Percentiles rank a stretch among this genome's conserved stretches.
phyloP scores from a whole-genome alignment of 2,329 filamentous ascomycete genomes.

The Alternaria conjuncta region DNA sequence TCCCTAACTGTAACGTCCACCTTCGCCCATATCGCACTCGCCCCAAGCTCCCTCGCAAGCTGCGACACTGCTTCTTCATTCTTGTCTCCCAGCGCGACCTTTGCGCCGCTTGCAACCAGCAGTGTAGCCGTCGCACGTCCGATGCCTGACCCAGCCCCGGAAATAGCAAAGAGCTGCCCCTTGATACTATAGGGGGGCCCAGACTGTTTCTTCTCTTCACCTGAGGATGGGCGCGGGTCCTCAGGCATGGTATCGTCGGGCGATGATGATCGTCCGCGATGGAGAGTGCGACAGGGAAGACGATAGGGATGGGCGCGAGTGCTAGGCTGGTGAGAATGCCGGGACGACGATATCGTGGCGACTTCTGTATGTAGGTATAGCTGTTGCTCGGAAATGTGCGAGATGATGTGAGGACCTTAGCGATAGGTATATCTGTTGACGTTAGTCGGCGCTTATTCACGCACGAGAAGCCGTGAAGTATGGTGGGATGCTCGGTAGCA shows the following conservation, averaged over 20 bases:
- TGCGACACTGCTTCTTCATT: conserved; percentile 17
- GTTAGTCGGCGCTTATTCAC: neutral
- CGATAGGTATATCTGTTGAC: neutral
- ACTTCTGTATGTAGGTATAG: neutral
- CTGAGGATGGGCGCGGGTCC: neutral
- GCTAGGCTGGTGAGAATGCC: neutral
- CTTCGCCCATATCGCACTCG: conserved; percentile 5
- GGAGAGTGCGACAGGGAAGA: neutral
- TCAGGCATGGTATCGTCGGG: neutral
- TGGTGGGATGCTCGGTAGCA: neutral
- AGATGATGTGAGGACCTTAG: neutral
- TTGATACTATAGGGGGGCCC: neutral
- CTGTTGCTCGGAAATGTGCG: neutral
- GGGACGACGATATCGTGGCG: neutral
- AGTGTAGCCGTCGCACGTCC: conserved; percentile 12
- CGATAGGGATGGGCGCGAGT: neutral
- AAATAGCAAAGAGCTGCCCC: conserved; percentile 15
- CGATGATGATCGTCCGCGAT: neutral
- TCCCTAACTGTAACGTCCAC: conserved; percentile 45
- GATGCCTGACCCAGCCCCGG: conserved; percentile 21
- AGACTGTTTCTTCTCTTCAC: neutral
- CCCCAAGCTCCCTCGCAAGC: conserved; percentile 14
- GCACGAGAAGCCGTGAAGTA: neutral
- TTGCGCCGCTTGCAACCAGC: conserved; percentile 4
- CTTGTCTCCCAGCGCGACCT: conserved; percentile 13